phyloP scores from a whole-genome alignment of 2,329 filamentous ascomycete genomes.

The Alternaria viburni region DNA sequence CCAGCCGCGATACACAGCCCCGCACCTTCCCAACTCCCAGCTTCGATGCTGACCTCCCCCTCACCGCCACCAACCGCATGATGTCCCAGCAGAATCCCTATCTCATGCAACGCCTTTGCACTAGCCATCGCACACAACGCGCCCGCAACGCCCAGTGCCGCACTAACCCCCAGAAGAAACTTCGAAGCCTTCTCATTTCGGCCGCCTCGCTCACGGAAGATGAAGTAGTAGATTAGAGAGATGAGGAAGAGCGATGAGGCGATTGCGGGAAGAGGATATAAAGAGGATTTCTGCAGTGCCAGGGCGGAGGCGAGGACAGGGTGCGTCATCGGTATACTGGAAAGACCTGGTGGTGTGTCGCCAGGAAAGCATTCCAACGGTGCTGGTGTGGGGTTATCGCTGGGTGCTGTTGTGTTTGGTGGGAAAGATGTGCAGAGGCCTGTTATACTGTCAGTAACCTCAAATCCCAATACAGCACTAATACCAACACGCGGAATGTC shows the following conservation, averaged over 20 bases:
- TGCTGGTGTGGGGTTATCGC: neutral
- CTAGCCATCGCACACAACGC: conserved; percentile 5
- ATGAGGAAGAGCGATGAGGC: conserved; percentile 2
- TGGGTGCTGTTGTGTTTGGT: neutral
- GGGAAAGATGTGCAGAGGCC: conserved; percentile 8
- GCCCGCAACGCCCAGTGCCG: conserved; percentile 7
- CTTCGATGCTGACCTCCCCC: neutral
- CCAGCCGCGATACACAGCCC: conserved; percentile 7
- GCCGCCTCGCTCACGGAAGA: neutral
- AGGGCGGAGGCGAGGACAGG: conserved; percentile 1
- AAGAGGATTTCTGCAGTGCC: neutral
- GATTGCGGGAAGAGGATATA: conserved; percentile 7
- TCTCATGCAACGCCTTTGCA: conserved; percentile 5
- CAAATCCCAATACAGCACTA: no score
- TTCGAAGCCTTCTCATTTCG: conserved; percentile 4
- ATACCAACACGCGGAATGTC: no score
- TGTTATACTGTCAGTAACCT: neutral
- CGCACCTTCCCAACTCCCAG: neutral
- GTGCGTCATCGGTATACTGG: neutral
- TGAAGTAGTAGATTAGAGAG: conserved; percentile 2
- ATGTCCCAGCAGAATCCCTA: neutral
- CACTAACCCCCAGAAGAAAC: neutral
- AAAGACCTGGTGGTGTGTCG: conserved; percentile 2
- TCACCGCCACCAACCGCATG: neutral
- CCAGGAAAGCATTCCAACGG: conserved; percentile 2